Evolutionary conservation across 2,329 filamentous ascomycete genomes (phyloP), one percentile per base, ranked within the genome.

Genomic region (Aspergillus sp.): DNA sequence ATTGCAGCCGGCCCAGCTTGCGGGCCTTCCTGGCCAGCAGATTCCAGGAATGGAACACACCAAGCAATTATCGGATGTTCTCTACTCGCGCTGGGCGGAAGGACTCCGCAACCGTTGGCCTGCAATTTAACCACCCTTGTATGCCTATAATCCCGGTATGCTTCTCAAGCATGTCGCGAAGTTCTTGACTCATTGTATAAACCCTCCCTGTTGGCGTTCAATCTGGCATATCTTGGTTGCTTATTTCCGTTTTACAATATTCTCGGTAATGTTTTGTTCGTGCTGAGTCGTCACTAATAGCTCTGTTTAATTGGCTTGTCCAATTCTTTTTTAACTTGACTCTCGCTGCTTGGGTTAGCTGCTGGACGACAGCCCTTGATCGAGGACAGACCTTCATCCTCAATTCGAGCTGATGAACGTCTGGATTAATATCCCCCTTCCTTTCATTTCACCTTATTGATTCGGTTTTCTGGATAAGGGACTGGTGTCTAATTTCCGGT

Each of bases 41-140:
- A 71, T 77, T 48, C 79, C 83, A 1, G 91, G 90, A 2, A 91
- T 96, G 88, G 90, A 96, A 68, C 91, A 96, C 69, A 87, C 86
- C 55, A 88, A 89, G 62, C 83, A 95, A 64, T 76, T 97, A 33
- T 88, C 88, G 1, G 90, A 96, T 65, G 88, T 95, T 17, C 79
- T 98, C 17, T 97, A 96, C 70, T 82, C 84, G 13, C 81, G 91
- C 39, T 98, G 93, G 93, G 83, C 85, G 2, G 88, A 94, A 49
- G 90, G 89, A 1, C 73, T 97, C 59, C 83, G 84, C 54, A 78
- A 81, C 47, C 76, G 86, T 48, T 90, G 86, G 86, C 72, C 74
- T 15, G 71, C 57, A 17, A 43, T 62, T 20, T 62, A 50, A 7
- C 25, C 9, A 12, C 10, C n/a, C n/a, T 39, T 12, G 25, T 30